Base-by-base conservation (phyloP, 371 early-diverging fungal genomes). In the Mucor sp. region DNA sequence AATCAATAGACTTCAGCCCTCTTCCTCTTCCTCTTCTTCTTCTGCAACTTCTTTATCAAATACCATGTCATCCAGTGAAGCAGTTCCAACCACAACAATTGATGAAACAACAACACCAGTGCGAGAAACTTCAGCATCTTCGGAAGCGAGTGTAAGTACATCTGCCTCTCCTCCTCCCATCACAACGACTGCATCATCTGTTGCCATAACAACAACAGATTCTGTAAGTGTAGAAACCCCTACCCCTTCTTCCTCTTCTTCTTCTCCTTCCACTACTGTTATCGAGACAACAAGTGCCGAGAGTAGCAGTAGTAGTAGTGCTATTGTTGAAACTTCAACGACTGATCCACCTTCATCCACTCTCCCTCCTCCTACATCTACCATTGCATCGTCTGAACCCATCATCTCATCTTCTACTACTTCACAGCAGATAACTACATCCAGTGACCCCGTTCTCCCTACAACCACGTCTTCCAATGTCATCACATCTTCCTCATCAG, bases 21-120 rank as follows among this genome's bases (percentile, higher is more conserved):
- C 62, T 48, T 47, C 53, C 61, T 62, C 33, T 7, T 33, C 37
- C 6, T 35, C 37, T 35, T 35, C 37, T 35, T 35, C 37, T 35
- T 12, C 37, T 35, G 35, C 66, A 33, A 55, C 61, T 44, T 56
- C 44, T 57, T 55, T 50, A 28, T 37, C 55, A 37, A 28, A 61
- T 27, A 67, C 55, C 14, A 67, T 67, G 67, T 67, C 67, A 6
- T 48, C 62, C 33, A 43, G 30, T 3, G 14, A 32, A 67, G 44
- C 44, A 17, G 35, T 19, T 28, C 43, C 58, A 33, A 56, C 64
- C 17, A 28, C 64, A 5, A 57, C 65, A 47, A 27, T 44, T 43
- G 55, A 37, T 28, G 58, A 53, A 11, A 57, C 65, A 33, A 33
- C 33, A 32, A 65, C 57, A 17, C 57, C 41, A 41, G 41, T 41